A percentile compares a stretch with the other conserved stretches of the same genome.
These are phyloP conservation scores for Arachis monticola DNA, from an alignment of 331 rosid species.

Conservation along the genomic window DNA sequence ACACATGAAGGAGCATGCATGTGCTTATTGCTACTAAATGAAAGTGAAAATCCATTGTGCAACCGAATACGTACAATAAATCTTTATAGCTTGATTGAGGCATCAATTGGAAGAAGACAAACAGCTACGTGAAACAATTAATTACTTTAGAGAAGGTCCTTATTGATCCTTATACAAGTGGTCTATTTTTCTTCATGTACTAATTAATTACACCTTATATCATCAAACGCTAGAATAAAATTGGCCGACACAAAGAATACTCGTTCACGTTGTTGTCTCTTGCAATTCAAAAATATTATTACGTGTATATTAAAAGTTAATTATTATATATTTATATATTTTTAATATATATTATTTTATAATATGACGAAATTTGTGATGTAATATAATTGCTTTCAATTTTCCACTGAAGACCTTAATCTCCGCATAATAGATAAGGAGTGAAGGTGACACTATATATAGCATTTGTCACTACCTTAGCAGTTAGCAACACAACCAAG, in stretches of 20 bases:
- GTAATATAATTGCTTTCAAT: too few species aligned
- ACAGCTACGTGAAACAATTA: background rate
- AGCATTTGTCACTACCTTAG: slow-evolving; percentile 1
- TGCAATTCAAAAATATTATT: background rate
- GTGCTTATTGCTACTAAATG: background rate
- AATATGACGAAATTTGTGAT: too few species aligned
- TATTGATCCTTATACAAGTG: background rate
- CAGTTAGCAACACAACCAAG: slow-evolving; percentile 1
- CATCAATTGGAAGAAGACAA: background rate
- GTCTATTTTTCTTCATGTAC: background rate
- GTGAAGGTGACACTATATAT: slow-evolving; percentile 15
- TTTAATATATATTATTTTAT: too few species aligned
- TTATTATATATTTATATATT: too few species aligned
- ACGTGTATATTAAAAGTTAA: too few species aligned
- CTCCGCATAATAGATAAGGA: slow-evolving; percentile 12
- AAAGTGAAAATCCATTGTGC: background rate
- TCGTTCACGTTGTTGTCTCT: slow-evolving; percentile 6
- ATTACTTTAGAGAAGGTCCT: too few species aligned
- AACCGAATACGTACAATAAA: background rate
- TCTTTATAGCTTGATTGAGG: background rate
- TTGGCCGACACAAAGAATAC: slow-evolving; percentile 38
- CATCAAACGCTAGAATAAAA: background rate
- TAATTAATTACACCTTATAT: background rate
- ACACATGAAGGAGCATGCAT: background rate
- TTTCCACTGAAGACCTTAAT: slow-evolving; percentile 16